Percentiles rank a stretch among this genome's conserved stretches.
Evolutionary conservation across 176 grass and related monocot genomes (phyloP).

Genomic region (Saccharum officinarum): DNA sequence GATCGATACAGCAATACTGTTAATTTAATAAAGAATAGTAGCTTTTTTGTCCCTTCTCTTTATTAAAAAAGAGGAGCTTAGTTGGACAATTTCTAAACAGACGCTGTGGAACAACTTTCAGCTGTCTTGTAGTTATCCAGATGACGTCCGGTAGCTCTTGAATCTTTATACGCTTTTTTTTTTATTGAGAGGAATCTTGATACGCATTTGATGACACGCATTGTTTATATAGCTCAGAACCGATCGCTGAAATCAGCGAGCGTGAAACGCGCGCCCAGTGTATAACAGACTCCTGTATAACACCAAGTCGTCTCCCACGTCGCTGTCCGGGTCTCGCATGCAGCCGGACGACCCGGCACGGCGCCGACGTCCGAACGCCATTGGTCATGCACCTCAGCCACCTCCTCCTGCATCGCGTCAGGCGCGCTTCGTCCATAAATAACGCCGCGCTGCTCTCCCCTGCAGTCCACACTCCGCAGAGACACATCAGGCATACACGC

Average conservation of each 20-base stretch:
- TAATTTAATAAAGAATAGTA: too few relatives aligned
- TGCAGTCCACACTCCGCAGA: background rate
- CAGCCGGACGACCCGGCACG: constrained; percentile 27
- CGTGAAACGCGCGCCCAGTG: background rate
- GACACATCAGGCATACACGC: background rate
- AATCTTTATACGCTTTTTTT: background rate
- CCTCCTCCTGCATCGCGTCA: background rate
- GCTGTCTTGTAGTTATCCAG: background rate
- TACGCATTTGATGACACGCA: background rate
- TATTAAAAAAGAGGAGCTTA: too few relatives aligned
- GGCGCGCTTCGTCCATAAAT: background rate
- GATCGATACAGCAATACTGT: too few relatives aligned
- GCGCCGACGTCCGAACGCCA: background rate
- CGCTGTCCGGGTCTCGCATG: constrained; percentile 14
- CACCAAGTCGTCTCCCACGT: constrained; percentile 1
- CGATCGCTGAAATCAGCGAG: background rate
- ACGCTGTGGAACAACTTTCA: background rate
- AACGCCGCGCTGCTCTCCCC: background rate
- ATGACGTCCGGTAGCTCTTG: background rate
- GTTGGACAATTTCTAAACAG: background rate
- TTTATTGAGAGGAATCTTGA: background rate
- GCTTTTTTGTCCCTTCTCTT: too few relatives aligned
- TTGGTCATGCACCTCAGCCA: background rate
- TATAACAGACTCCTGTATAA: background rate
- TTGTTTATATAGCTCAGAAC: background rate